Base-by-base conservation (phyloP, 345 rosid genomes). In the Pelargonium nanum region DNA sequence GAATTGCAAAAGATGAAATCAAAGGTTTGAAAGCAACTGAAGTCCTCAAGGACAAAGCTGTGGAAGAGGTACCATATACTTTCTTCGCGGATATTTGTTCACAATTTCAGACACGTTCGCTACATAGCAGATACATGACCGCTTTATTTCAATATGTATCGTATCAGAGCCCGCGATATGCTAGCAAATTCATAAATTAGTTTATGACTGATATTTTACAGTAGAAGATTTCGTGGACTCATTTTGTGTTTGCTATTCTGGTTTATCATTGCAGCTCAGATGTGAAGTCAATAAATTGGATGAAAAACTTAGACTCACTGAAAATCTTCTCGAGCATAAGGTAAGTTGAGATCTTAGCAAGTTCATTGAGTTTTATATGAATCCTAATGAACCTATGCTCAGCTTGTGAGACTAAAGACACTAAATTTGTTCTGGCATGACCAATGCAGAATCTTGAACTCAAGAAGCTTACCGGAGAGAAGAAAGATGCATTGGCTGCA, bases 401-500 rank as follows among this genome's bases (percentile, higher is more conserved):
- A 24, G 32, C 23, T 23, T 59, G 67, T 45, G 57, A 15, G 28
- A 57, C 9, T 57, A 58, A 53, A 21, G 55, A 53, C 51, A 24
- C 45, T 22, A 32, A 40, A 45, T 72, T 25, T 58, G 54, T 34
- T 16, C n/a, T 16, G 60, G 59, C 53, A 48, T 62, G 22, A 55
- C 26, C 40, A 19, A 58, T 60, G 72, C 71, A 93, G 97, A 86
- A 84, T 67, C 82, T 87, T 53, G 91, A 93, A 72, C 76, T 84
- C 69, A 93, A 75, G 80, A 87, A 77, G 61, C 74, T 89, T 8
- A 40, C 22, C 52, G 72, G 67, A 19, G 94, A 84, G 71, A 87
- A 83, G 76, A 89, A 77, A 80, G 92, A 89, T 55, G 97, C 97
- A 54, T 21, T 87, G 48, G 85, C 94, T 16, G 97, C 90, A n/a